Percentiles rank a stretch among this genome's conserved stretches.
Conservation (phyloP, 2,329 filamentous ascomycete species). For the Graphiopsis chlorocephala region DNA sequence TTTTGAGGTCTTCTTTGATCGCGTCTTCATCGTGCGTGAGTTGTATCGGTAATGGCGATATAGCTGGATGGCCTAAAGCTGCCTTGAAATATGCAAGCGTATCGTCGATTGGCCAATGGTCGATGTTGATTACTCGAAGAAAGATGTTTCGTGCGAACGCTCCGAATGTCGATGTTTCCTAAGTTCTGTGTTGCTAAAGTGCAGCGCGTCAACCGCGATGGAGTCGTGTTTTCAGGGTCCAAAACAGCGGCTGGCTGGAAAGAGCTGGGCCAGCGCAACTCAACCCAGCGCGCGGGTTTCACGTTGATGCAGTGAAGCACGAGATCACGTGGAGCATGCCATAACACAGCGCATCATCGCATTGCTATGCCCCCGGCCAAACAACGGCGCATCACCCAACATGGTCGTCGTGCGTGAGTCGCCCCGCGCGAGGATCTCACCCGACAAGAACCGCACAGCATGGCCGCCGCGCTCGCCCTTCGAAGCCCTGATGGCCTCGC, state of each 20-base stretch:
- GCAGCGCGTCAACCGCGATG: not conserved
- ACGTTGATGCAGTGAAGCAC: not conserved
- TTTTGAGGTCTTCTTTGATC: constrained; percentile 28
- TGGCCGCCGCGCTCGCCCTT: constrained; percentile 65
- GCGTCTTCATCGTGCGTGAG: constrained; percentile 28
- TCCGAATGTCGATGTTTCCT: not conserved
- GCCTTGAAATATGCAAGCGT: not conserved
- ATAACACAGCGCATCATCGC: constrained; percentile 9
- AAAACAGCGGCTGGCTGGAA: not conserved
- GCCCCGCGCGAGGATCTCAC: constrained; percentile 44
- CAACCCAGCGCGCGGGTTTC: constrained; percentile 1
- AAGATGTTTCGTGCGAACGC: not conserved
- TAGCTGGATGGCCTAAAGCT: not conserved
- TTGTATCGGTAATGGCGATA: not conserved
- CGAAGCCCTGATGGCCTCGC: constrained; percentile 65
- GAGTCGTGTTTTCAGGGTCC: constrained; percentile 8
- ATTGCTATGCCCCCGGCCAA: constrained; percentile 11
- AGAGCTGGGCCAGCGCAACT: not conserved
- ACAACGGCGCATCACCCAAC: constrained; percentile 4
- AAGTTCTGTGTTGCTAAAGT: not conserved
- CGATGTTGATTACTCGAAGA: not conserved
- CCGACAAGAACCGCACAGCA: constrained; percentile 42
- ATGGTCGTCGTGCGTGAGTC: constrained; percentile 50
- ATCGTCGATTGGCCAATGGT: not conserved
- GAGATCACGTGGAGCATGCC: constrained; percentile 8